Conservation (phyloP, 2,329 filamentous ascomycete genomes). For the Stenocarpella maydis region DNA sequence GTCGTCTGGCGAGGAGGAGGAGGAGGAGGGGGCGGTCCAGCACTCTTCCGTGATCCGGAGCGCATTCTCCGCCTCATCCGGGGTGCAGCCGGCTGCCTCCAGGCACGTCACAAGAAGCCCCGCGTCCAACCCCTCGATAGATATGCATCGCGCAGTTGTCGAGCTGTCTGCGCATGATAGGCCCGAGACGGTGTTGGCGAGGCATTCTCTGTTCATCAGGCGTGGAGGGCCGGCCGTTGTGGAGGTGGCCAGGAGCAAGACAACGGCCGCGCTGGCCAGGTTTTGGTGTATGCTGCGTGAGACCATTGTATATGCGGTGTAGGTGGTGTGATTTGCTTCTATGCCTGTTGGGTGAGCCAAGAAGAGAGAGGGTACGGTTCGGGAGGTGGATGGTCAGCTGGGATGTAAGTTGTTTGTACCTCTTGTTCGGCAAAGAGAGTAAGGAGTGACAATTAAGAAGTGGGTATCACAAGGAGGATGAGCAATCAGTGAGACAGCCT, state of each 20-base stretch:
- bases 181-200: not conserved
- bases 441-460: slow-evolving; percentile 2
- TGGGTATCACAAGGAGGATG: slow-evolving; percentile 23
- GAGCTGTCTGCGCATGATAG: not conserved
- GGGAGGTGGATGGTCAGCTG: not conserved
- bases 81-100: not conserved
- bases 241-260: not conserved
- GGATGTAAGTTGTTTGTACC: not conserved
- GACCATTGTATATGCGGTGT: not conserved
- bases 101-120: not conserved
- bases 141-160: not conserved
- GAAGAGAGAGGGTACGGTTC: not conserved
- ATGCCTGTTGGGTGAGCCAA: too few relatives aligned
- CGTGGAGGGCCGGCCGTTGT: not conserved
- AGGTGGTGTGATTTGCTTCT: not conserved
- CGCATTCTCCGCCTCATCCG: not conserved
- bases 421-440: not conserved
- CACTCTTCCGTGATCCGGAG: slow-evolving; percentile 8
- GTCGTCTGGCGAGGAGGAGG: not conserved
- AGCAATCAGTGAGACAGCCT: not conserved
- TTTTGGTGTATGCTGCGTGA: slow-evolving; percentile 7
- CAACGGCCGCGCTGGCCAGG: not conserved
- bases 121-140: not conserved
- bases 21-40: not conserved
- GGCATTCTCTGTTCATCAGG: not conserved